Evolutionary conservation across 176 grass and related monocot species (phyloP).

Genomic region (Phyllostachys edulis): DNA sequence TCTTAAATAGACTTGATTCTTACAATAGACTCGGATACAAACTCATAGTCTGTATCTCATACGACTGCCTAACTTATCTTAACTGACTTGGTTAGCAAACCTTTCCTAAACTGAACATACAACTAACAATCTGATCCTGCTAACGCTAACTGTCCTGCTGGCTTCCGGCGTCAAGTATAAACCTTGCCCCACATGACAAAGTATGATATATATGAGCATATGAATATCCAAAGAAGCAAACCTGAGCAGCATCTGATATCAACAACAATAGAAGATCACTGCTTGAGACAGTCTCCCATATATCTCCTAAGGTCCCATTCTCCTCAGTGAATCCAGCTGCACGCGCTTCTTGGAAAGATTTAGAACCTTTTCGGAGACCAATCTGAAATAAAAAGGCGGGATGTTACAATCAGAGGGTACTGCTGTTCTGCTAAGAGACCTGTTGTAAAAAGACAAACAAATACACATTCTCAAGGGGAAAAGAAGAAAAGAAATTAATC

Average conservation of each 20-base stretch:
- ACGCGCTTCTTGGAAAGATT: conserved; percentile 68
- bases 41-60: too few species aligned
- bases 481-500: not conserved
- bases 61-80: too few species aligned
- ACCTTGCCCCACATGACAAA: too few species aligned
- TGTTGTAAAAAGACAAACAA: not conserved
- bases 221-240: conserved; percentile 35
- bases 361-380: conserved; percentile 76
- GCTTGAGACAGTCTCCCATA: conserved; percentile 67
- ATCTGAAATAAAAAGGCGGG: conserved; percentile 47
- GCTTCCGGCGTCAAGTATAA: too few species aligned
- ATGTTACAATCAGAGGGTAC: not conserved
- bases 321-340: conserved; percentile 74
- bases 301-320: conserved; percentile 76
- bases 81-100: too few species aligned
- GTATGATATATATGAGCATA: not conserved
- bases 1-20: too few species aligned
- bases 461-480: conserved; percentile 1
- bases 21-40: too few species aligned
- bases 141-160: too few species aligned
- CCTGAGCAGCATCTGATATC: conserved; percentile 88
- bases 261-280: conserved; percentile 79
- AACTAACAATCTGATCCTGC: too few species aligned
- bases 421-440: not conserved
- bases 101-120: too few species aligned